Base-by-base conservation (phyloP, 2,329 filamentous ascomycete genomes). In the Cercospora beticola region DNA sequence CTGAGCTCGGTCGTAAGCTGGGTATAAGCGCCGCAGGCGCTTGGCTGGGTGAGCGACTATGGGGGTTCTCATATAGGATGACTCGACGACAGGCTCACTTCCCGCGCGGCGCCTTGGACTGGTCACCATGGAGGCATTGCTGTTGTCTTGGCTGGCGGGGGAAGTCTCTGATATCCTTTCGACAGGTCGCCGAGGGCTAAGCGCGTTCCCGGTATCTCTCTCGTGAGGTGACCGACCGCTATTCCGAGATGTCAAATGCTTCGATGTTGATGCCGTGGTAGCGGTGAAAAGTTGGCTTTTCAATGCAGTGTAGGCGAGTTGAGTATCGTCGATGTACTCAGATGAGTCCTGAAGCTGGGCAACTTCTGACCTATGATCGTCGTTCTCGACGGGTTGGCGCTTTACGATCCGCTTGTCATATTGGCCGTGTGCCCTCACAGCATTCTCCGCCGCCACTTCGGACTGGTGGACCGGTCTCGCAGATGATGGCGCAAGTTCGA, bases 301-400 rank as follows among this genome's bases (percentile, higher is more conserved):
- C 9, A 84, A 63, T 2, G 76, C 80, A 36, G 76, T 74, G 49
- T 76, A 76, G 16, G 80, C 82, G 26, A 81, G 66, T 69, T 84
- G 82, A 5, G 83, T 82, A 64, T 83, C 79, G 31, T 83, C 81
- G 28, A 83, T 73, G 60, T 68, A 75, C 14, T 70, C 70, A 12
- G 63, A 68, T 7, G 67, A 56, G n/a, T 72, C 66, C 40, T 67
- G 67, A 18, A n/a, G 36, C 16, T n/a, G 36, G 14, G 36, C 36
- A n/a, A n/a, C 2, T n/a, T 43, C 36, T 43, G 33, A 23, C 26
- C 40, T 40, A 36, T 49, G 40, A 21, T 16, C 31, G 31, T 28
- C 23, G 16, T 16, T 5, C 23, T 28, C 23, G 33, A n/a, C 28
- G n/a, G 5, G n/a, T 2, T 5, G 23, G 26, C 46, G 59, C 26